phyloP scores from a whole-genome alignment of 2,329 filamentous ascomycete genomes.

The Cadophora gregata region DNA sequence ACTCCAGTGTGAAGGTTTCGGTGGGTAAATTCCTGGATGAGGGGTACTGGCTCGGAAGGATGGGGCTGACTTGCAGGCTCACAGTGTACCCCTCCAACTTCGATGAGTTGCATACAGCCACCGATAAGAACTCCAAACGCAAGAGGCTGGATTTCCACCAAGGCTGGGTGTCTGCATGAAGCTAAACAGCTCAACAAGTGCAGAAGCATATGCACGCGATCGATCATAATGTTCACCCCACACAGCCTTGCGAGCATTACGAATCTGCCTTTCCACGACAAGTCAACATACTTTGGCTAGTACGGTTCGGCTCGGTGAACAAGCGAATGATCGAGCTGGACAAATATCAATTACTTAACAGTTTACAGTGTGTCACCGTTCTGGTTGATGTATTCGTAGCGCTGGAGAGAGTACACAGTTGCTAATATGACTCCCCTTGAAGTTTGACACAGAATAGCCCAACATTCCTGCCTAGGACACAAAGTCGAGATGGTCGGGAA shows the following conservation, averaged over 20 bases:
- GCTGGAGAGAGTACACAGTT: no score
- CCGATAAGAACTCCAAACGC: slow-evolving; percentile 3
- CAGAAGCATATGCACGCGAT: slow-evolving; percentile 4
- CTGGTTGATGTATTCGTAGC: no score
- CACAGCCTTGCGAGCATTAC: slow-evolving; percentile 3
- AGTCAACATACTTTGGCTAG: background rate
- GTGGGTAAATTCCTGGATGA: slow-evolving; percentile 2
- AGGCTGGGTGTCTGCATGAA: slow-evolving; percentile 9
- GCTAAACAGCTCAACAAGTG: slow-evolving; percentile 7
- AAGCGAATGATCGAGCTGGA: background rate
- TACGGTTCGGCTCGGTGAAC: background rate
- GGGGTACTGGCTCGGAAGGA: background rate
- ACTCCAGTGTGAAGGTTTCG: slow-evolving; percentile 5
- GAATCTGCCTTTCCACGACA: slow-evolving; percentile 5
- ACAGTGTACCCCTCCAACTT: slow-evolving; percentile 1
- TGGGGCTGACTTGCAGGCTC: slow-evolving; percentile 10
- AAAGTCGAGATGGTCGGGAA: background rate
- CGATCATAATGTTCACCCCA: background rate
- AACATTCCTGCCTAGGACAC: no score
- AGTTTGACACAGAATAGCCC: background rate
- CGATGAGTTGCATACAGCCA: slow-evolving; percentile 3
- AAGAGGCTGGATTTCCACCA: background rate
- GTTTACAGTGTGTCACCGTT: background rate
- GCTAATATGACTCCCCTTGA: background rate
- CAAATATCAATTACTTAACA: slow-evolving; percentile 2